Evolutionary conservation across 768 basidiomycete species (phyloP).

Genomic region (Russula foetens): DNA sequence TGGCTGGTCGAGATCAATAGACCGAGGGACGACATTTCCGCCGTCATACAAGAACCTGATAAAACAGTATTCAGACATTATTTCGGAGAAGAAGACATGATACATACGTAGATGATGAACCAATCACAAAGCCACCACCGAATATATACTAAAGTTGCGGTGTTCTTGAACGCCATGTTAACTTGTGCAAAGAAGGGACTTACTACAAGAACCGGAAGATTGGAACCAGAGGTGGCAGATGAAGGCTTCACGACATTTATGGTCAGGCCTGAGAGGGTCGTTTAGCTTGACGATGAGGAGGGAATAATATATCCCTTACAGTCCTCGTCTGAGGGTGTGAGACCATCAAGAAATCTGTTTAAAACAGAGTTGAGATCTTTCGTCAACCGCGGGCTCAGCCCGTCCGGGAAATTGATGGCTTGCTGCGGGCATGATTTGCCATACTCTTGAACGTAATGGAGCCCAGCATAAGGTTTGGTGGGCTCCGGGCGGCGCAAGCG

Average conservation of each 20-base stretch:
- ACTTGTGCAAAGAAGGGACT: neutral
- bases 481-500: conserved; percentile 31
- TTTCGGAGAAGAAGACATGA: neutral
- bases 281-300: neutral
- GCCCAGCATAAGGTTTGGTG: conserved; percentile 14
- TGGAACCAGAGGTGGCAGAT: neutral
- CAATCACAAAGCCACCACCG: conserved; percentile 20
- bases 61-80: neutral
- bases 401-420: conserved; percentile 7
- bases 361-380: neutral
- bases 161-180: neutral
- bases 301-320: conserved; percentile 14
- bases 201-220: conserved; percentile 25
- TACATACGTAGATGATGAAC: conserved; percentile 9
- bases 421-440: conserved; percentile 26
- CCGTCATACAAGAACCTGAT: conserved; percentile 23
- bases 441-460: conserved; percentile 16
- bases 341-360: neutral
- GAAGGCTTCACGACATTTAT: conserved; percentile 23
- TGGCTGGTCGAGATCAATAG: conserved; percentile 21
- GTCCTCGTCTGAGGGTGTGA: conserved; percentile 19
- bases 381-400: neutral
- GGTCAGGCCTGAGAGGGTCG: conserved; percentile 20
- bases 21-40: conserved; percentile 19
- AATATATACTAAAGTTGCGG: conserved; percentile 21